phyloP scores from a whole-genome alignment of 768 basidiomycete genomes.

The Tricholoma terreum region DNA sequence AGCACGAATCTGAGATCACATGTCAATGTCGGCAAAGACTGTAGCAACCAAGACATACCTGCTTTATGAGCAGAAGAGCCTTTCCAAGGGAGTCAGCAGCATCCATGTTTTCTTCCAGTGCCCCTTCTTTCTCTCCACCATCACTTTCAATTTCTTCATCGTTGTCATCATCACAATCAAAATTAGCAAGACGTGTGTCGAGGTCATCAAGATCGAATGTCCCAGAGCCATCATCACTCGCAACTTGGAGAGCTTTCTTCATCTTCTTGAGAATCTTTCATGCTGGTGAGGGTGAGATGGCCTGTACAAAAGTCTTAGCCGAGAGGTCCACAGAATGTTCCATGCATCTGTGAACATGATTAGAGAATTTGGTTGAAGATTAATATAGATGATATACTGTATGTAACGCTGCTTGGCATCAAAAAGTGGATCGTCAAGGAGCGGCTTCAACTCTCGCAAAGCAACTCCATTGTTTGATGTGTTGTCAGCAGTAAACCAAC shows the following conservation, averaged over 20 bases:
- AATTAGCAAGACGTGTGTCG: neutral
- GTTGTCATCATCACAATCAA: neutral
- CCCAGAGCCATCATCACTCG: neutral
- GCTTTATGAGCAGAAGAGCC: slow-evolving; percentile 2
- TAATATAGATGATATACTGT: neutral
- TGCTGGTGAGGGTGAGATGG: no score
- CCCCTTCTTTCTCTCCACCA: neutral
- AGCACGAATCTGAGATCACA: slow-evolving; percentile 3
- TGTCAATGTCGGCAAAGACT: neutral
- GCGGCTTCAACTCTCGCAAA: no score
- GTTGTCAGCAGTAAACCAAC: neutral
- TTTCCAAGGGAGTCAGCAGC: slow-evolving; percentile 5
- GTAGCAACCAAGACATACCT: neutral
- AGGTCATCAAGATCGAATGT: neutral
- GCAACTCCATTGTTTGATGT: no score
- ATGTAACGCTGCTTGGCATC: no score
- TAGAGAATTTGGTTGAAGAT: no score
- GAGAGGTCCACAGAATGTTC: neutral
- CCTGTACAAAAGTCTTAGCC: no score
- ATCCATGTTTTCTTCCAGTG: neutral
- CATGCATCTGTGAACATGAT: neutral
- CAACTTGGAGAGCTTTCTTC: neutral
- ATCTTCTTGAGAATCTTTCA: neutral
- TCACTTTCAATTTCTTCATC: neutral
- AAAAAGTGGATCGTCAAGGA: no score